Percentiles rank a stretch among this genome's conserved stretches.
phyloP scores from a whole-genome alignment of 139 green algal genomes.

The Chlorella sp. region DNA sequence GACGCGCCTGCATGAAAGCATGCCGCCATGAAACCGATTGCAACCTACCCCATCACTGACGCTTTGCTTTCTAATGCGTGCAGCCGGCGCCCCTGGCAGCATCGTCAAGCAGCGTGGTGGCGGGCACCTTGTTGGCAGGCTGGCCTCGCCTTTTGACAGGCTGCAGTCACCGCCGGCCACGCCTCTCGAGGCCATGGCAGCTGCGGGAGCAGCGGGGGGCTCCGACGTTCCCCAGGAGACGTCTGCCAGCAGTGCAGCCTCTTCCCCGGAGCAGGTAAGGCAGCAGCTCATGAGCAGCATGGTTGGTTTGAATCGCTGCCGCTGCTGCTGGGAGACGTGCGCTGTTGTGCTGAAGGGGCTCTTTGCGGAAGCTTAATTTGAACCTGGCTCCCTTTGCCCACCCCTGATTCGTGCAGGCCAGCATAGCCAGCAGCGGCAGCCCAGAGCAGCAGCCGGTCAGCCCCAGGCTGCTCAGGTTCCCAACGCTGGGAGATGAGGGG shows the following conservation, averaged over 20 bases:
- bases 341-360: not conserved
- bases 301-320: too few relatives aligned
- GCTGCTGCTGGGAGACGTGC: not conserved
- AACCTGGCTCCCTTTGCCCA: too few relatives aligned
- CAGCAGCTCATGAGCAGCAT: too few relatives aligned
- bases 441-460: not conserved
- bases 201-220: too few relatives aligned
- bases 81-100: not conserved
- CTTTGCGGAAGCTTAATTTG: not conserved
- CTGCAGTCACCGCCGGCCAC: slow-evolving; percentile 32
- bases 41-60: too few relatives aligned
- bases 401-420: not conserved
- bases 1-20: not conserved
- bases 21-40: not conserved
- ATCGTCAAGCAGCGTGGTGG: not conserved
- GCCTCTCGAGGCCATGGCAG: not conserved
- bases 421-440: slow-evolving; percentile 22
- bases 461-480: not conserved
- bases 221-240: not conserved
- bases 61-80: not conserved
- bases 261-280: not conserved
- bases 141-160: slow-evolving; percentile 4
- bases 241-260: too few relatives aligned
- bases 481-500: not conserved
- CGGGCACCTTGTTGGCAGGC: not conserved